These are phyloP conservation scores for Artemisia tridentata DNA, from an alignment of 129 eudicot genomes.

Conservation along the genomic window DNA sequence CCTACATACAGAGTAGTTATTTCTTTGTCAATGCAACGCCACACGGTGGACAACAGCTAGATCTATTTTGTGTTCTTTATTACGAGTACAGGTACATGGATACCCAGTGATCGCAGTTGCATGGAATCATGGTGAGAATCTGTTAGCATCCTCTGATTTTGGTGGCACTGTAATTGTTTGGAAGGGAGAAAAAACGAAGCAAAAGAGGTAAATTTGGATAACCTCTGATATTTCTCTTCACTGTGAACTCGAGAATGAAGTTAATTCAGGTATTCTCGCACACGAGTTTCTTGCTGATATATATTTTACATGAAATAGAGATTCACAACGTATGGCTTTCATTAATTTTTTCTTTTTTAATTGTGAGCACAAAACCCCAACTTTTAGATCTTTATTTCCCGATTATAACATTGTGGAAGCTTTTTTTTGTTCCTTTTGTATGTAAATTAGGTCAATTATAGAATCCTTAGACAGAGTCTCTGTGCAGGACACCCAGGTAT, in stretches of 20 bases:
- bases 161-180: conserved; percentile 97
- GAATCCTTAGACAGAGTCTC: no score
- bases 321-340: not conserved
- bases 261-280: not conserved
- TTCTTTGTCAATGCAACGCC: no score
- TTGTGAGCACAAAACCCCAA: not conserved
- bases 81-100: conserved; percentile 76
- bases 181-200: conserved; percentile 82
- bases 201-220: conserved; percentile 23
- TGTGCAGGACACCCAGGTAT: no score
- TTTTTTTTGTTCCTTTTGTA: no score
- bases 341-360: not conserved
- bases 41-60: no score
- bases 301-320: not conserved
- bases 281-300: not conserved
- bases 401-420: no score
- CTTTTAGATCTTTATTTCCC: no score
- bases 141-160: no score
- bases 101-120: conserved; percentile 89
- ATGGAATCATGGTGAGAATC: conserved; percentile 95
- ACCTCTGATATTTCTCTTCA: not conserved
- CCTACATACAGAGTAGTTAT: no score
- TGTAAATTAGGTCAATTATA: no score
- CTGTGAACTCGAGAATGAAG: conserved; percentile 1
- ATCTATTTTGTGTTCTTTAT: no score